Percentiles rank a stretch among this genome's conserved stretches.
Evolutionary conservation across 1,284 basidiomycete species (phyloP).

Genomic region (Boletus smithii): DNA sequence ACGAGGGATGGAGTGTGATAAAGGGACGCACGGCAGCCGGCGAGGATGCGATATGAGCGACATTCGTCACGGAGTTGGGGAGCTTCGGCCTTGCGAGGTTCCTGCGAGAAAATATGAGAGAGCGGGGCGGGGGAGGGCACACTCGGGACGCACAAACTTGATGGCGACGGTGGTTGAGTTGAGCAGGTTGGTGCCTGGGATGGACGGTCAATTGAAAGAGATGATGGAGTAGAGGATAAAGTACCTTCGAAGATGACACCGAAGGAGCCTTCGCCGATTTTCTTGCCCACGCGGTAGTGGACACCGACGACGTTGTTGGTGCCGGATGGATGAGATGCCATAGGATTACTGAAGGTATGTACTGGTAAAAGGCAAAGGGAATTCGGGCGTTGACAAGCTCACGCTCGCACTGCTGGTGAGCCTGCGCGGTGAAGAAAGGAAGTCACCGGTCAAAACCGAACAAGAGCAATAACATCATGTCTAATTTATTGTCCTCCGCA

Average conservation of each 20-base stretch:
- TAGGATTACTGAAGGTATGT: no score
- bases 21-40: slow-evolving; percentile 80
- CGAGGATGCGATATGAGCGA: slow-evolving; percentile 93
- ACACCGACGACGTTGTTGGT: slow-evolving; percentile 70
- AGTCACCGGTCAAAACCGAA: slow-evolving; percentile 33
- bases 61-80: slow-evolving; percentile 97
- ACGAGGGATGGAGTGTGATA: slow-evolving; percentile 6
- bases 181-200: slow-evolving; percentile 79
- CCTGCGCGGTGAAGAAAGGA: slow-evolving; percentile 32
- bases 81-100: slow-evolving; percentile 97
- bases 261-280: slow-evolving; percentile 84
- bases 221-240: slow-evolving; percentile 8
- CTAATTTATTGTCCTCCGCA: slow-evolving; percentile 14
- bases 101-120: slow-evolving; percentile 46
- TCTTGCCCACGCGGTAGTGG: slow-evolving; percentile 79
- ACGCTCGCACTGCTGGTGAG: slow-evolving; percentile 21
- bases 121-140: slow-evolving; percentile 5
- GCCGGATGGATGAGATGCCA: slow-evolving; percentile 46
- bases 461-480: slow-evolving; percentile 3
- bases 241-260: slow-evolving; percentile 79
- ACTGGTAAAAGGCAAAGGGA: background rate
- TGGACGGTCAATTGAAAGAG: background rate
- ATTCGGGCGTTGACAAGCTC: background rate
- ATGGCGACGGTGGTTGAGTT: slow-evolving; percentile 90
- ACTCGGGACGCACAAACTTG: slow-evolving; percentile 78